phyloP scores from a whole-genome alignment of 495 filamentous ascomycete genomes.

The Massariosphaeria phaeospora region DNA sequence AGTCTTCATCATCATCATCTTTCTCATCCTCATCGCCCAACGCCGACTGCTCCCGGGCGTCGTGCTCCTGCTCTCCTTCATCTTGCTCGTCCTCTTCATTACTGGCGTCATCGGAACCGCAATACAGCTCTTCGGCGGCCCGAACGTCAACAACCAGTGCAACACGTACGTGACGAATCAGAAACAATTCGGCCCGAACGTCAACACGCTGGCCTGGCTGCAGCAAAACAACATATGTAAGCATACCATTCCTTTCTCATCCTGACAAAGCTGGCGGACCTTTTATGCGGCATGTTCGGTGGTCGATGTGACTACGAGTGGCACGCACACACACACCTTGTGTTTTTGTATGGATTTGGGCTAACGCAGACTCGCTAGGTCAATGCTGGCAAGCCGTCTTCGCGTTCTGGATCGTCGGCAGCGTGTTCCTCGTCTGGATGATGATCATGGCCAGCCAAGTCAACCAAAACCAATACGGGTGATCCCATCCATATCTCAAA shows the following conservation, averaged over 20 bases:
- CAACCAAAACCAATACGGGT: conserved; percentile 57
- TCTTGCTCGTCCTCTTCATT: conserved; percentile 88
- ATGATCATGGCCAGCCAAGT: conserved; percentile 91
- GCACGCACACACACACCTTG: no score
- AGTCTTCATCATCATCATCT: conserved; percentile 41
- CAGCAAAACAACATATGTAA: conserved; percentile 82
- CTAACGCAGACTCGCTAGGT: conserved; percentile 31
- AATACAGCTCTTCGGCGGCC: conserved; percentile 79
- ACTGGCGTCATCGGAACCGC: conserved; percentile 85
- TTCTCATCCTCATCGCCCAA: conserved; percentile 47
- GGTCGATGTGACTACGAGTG: no score
- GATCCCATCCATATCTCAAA: neutral
- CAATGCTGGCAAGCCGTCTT: conserved; percentile 59
- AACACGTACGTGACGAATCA: conserved; percentile 61
- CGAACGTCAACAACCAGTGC: conserved; percentile 76
- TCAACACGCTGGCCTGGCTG: conserved; percentile 76
- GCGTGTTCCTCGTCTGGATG: conserved; percentile 88
- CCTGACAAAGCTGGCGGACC: neutral
- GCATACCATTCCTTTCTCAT: conserved; percentile 38
- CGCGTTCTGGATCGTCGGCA: conserved; percentile 69
- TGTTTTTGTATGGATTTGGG: neutral
- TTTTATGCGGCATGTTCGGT: conserved; percentile 4
- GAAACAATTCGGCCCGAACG: conserved; percentile 54
- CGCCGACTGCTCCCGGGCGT: conserved; percentile 81
- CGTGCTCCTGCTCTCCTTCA: conserved; percentile 85